Base-by-base conservation (phyloP, 2,329 filamentous ascomycete genomes). In the Colletotrichum salicis region DNA sequence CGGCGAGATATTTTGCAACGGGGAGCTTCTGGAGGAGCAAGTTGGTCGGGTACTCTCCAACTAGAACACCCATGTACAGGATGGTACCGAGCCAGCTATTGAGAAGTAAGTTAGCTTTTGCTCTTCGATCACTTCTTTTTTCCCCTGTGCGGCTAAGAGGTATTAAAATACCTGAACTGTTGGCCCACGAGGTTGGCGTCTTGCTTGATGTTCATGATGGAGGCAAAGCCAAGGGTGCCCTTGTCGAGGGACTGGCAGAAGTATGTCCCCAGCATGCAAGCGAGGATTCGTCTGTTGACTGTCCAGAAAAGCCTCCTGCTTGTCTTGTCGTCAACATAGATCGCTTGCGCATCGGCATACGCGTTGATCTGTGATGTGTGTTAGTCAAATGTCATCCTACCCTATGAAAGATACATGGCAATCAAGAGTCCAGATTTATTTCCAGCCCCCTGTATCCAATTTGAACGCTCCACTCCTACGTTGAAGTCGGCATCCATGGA, bases 21-120 rank as follows among this genome's bases (percentile, higher is more conserved):
- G 69, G 69, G 4, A 87, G 80, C 0, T 75, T 64, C 1, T 89
- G 85, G 86, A 91, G 89, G 15, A 91, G 79, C 51, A 63, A 88
- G 86, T 2, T 87, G 84, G 74, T 88, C 88, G 0, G 88, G 89
- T 1, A 91, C 71, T 90, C 87, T 87, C 88, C 90, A 51, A 80
- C 86, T 35, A 91, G 83, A 76, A 91, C 88, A 1, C 88, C 89
- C 31, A 91, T 89, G 0, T 89, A 84, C 0, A 85, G 81, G 48
- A 91, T 89, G 3, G 87, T 89, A 13, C 87, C 86, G 19, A 91
- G 78, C n/a, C 90, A 78, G 0, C 87, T 88, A 79, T 89, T 90
- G 2, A 5, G n/a, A 8, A n/a, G 2, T 4, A 11, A 48, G 19
- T 48, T 4, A 48, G 41, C 7, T 4, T 8, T 22, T 48, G 19